phyloP scores from a whole-genome alignment of 139 green algal genomes.

The Pycnococcus provasolii region DNA sequence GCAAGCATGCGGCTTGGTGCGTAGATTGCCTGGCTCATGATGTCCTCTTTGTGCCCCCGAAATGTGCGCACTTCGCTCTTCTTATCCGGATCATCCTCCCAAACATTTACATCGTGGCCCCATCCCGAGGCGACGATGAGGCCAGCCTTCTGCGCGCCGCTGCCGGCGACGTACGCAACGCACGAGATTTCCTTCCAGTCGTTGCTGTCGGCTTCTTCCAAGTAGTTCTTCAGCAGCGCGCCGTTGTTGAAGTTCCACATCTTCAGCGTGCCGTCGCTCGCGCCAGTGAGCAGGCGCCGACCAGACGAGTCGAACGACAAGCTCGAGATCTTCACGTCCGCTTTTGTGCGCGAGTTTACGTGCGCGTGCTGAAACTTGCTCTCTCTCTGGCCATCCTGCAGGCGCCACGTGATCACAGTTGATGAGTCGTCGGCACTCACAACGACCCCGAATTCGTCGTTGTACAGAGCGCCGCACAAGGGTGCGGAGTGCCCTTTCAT shows the following conservation, averaged over 20 bases:
- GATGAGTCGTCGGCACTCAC: constrained; percentile 11
- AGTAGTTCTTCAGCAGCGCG: constrained; percentile 7
- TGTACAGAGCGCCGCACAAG: constrained; percentile 9
- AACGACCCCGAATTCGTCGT: constrained; percentile 13
- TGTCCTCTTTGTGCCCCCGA: constrained; percentile 56
- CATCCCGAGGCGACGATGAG: constrained; percentile 14
- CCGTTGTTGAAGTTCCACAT: constrained; percentile 88
- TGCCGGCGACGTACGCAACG: constrained; percentile 1
- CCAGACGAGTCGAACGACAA: constrained; percentile 62
- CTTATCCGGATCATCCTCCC: constrained; percentile 14
- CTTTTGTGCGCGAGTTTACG: constrained; percentile 16
- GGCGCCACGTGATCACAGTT: constrained; percentile 16
- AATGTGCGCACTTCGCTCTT: constrained; percentile 16
- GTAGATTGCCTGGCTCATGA: constrained; percentile 43
- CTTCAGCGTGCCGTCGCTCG: constrained; percentile 45
- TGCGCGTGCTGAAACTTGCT: constrained; percentile 30
- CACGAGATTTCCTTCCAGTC: constrained; percentile 5
- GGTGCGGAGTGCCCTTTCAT: not conserved
- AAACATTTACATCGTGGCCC: constrained; percentile 17
- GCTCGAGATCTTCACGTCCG: constrained; percentile 42
- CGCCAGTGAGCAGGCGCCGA: constrained; percentile 60
- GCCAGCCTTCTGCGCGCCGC: not conserved
- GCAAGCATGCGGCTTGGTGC: not conserved
- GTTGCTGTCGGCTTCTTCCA: not conserved
- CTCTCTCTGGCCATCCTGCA: constrained; percentile 2